A percentile compares a stretch with the other conserved stretches of the same genome.
phyloP scores from a whole-genome alignment of 129 eudicot genomes.

The Lactuca saligna region DNA sequence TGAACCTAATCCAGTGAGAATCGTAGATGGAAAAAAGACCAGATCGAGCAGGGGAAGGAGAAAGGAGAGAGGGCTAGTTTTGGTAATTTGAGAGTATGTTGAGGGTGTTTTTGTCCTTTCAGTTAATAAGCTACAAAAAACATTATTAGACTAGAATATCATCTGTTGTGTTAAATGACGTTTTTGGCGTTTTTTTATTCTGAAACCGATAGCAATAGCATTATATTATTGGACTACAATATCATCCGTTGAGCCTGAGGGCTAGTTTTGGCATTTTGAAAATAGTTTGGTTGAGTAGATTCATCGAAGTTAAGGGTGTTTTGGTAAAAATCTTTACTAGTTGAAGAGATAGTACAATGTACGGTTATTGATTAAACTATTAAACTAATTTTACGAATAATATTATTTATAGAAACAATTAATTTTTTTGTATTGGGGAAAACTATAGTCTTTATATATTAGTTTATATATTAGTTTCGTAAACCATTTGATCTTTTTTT shows the following conservation, averaged over 20 bases:
- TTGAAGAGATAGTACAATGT: too few relatives aligned
- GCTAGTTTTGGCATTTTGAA: background rate
- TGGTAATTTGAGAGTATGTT: background rate
- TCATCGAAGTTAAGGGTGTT: too few relatives aligned
- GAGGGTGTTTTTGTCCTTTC: background rate
- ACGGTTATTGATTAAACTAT: too few relatives aligned
- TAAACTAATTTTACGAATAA: too few relatives aligned
- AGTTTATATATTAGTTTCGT: too few relatives aligned
- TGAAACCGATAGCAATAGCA: background rate
- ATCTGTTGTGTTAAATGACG: background rate
- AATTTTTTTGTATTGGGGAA: too few relatives aligned
- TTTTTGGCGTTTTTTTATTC: background rate
- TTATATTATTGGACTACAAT: background rate
- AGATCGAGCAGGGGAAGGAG: slow-evolving; percentile 11
- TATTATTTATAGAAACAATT: too few relatives aligned
- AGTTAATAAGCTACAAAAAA: background rate
- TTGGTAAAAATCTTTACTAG: too few relatives aligned
- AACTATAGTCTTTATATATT: too few relatives aligned
- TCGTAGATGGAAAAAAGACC: slow-evolving; percentile 11
- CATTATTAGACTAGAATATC: background rate
- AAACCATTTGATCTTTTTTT: too few relatives aligned
- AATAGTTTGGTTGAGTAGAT: too few relatives aligned
- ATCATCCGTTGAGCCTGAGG: background rate
- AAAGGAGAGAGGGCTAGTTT: background rate
- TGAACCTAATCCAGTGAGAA: slow-evolving; percentile 14